Percentiles rank a stretch among this genome's conserved stretches.
These are phyloP conservation scores for Acrocalymma vagum DNA, from an alignment of 2,329 filamentous ascomycete species.

Conservation along the genomic window DNA sequence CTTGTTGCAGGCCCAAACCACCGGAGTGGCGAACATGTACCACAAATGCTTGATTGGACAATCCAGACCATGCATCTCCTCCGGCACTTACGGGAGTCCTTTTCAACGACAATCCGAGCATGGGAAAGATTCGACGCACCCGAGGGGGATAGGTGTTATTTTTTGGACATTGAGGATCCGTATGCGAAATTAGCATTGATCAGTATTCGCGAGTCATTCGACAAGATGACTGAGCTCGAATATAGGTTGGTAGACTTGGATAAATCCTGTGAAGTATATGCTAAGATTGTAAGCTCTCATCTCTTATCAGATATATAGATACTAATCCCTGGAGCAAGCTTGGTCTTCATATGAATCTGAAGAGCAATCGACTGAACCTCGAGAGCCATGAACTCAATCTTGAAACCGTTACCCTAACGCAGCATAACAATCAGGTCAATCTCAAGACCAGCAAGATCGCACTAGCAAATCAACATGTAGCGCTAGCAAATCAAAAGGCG, in stretches of 20 bases:
- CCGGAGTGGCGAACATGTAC: too few species aligned
- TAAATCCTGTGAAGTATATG: slow-evolving; percentile 11
- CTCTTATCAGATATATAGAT: background rate
- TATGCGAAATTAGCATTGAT: slow-evolving; percentile 2
- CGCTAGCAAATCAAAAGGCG: too few species aligned
- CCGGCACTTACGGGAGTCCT: background rate
- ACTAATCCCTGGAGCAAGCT: slow-evolving; percentile 4
- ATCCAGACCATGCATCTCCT: slow-evolving; percentile 6
- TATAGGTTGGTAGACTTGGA: slow-evolving; percentile 8
- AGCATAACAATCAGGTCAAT: slow-evolving; percentile 1
- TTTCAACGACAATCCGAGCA: slow-evolving; percentile 4
- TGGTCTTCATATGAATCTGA: too few species aligned
- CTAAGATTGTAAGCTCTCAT: slow-evolving; percentile 11
- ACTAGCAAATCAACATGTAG: too few species aligned
- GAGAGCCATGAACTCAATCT: slow-evolving; percentile 4
- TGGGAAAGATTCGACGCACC: slow-evolving; percentile 13
- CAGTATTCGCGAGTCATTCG: slow-evolving; percentile 15
- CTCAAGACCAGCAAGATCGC: too few species aligned
- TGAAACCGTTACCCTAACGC: slow-evolving; percentile 2
- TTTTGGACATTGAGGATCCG: slow-evolving; percentile 3
- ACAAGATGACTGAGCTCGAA: slow-evolving; percentile 12
- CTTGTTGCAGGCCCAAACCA: background rate
- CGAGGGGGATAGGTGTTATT: slow-evolving; percentile 8
- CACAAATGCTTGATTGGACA: slow-evolving; percentile 8
- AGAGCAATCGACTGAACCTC: too few species aligned